Evolutionary conservation across 1,139 yeast genomes (phyloP).

Genomic region (Meyerozyma smithsonii): DNA sequence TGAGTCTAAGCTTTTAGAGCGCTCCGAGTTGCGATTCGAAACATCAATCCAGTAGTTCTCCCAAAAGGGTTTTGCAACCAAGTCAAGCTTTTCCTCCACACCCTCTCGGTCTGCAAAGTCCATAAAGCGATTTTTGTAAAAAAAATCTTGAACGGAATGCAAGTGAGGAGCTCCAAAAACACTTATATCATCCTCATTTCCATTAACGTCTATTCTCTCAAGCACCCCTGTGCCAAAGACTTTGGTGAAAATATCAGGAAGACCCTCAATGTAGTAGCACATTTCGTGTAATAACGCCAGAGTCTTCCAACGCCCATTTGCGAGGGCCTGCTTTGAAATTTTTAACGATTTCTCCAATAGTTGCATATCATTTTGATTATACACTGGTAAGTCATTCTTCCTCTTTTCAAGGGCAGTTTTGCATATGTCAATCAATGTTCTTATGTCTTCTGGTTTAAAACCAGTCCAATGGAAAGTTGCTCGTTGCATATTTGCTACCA

Average conservation of each 20-base stretch:
- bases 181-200: constrained; percentile 23
- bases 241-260: constrained; percentile 36
- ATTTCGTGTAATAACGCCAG: constrained; percentile 58
- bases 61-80: constrained; percentile 45
- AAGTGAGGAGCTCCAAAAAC: constrained; percentile 61
- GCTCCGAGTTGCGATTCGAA: constrained; percentile 27
- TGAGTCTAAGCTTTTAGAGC: constrained; percentile 26
- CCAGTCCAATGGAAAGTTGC: constrained; percentile 78
- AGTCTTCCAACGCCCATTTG: constrained; percentile 52
- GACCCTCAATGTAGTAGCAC: constrained; percentile 46
- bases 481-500: constrained; percentile 57
- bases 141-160: constrained; percentile 47
- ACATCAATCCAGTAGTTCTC: constrained; percentile 44
- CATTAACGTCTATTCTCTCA: constrained; percentile 12
- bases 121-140: constrained; percentile 47
- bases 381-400: constrained; percentile 21
- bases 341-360: constrained; percentile 39
- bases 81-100: constrained; percentile 24
- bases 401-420: constrained; percentile 39
- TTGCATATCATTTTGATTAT: constrained; percentile 30
- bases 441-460: constrained; percentile 52
- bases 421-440: constrained; percentile 46
- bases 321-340: constrained; percentile 44
- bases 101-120: constrained; percentile 11
- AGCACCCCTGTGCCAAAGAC: constrained; percentile 41